Percentiles rank a stretch among this genome's conserved stretches.
These are phyloP conservation scores for Gnetum montanum DNA, from an alignment of 75 land plant species.

Conservation along the genomic window DNA sequence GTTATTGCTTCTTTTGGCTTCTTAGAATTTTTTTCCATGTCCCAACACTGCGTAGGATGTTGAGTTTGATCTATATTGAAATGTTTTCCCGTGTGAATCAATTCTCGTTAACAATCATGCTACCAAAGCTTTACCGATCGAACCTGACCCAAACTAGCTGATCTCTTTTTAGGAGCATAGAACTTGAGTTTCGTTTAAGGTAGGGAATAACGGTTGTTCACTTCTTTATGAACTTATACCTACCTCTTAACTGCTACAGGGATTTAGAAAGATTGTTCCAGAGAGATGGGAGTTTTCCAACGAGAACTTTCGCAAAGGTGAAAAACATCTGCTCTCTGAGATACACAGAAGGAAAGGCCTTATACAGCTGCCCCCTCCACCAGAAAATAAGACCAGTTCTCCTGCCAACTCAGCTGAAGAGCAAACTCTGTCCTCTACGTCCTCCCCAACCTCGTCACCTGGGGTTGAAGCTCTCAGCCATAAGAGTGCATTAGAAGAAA, in stretches of 20 bases:
- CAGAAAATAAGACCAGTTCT: conserved; percentile 18
- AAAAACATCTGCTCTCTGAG: conserved; percentile 61
- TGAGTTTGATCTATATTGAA: too few relatives aligned
- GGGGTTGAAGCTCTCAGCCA: conserved; percentile 2
- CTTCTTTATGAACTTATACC: too few relatives aligned
- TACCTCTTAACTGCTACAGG: conserved; percentile 28
- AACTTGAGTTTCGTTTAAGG: too few relatives aligned
- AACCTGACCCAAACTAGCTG: too few relatives aligned
- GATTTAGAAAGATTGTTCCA: conserved; percentile 76
- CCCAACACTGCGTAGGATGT: too few relatives aligned
- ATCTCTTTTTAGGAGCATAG: too few relatives aligned
- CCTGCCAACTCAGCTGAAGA: conserved; percentile 22
- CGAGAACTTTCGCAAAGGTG: conserved; percentile 67
- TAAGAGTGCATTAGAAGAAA: conserved; percentile 7
- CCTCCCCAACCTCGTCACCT: conserved; percentile 23
- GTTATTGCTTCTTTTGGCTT: too few relatives aligned
- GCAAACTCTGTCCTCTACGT: conserved; percentile 22
- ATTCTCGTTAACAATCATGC: too few relatives aligned
- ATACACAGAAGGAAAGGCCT: conserved; percentile 65
- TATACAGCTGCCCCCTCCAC: conserved; percentile 9
- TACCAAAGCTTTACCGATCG: too few relatives aligned
- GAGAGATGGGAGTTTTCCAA: conserved; percentile 95
- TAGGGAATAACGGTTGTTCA: too few relatives aligned
- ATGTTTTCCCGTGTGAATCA: too few relatives aligned
- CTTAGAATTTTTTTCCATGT: too few relatives aligned